These are phyloP conservation scores for Trichoderma sp. DNA, from an alignment of 2,329 filamentous ascomycete genomes.

Conservation along the genomic window DNA sequence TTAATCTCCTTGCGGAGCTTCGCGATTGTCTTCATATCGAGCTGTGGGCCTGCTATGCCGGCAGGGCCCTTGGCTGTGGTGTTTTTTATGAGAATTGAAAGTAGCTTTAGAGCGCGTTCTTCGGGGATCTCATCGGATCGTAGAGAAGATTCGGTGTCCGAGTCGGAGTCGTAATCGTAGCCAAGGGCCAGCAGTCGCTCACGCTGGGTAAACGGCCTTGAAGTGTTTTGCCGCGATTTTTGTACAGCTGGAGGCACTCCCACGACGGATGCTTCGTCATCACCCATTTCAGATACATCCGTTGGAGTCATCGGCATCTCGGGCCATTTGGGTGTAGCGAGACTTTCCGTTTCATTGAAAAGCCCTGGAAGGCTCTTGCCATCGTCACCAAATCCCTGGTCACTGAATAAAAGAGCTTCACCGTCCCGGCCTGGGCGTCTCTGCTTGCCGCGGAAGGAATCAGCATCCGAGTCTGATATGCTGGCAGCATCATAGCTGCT, in stretches of 20 bases:
- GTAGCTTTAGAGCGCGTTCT: conserved; percentile 6
- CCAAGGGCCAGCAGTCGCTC: conserved; percentile 27
- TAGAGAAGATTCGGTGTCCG: conserved; percentile 10
- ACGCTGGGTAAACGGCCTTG: conserved; percentile 22
- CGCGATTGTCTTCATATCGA: conserved; percentile 13
- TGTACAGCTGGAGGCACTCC: background rate
- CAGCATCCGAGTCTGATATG: conserved; percentile 31
- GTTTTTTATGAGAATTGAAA: background rate
- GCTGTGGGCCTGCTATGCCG: background rate
- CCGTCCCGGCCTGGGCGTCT: conserved; percentile 30
- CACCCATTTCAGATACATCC: conserved; percentile 9
- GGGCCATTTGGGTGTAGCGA: conserved; percentile 6
- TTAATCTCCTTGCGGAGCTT: conserved; percentile 20
- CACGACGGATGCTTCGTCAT: conserved; percentile 13
- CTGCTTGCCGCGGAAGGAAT: conserved; percentile 31
- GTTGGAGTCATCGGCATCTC: background rate
- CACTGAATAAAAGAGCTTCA: conserved; percentile 39
- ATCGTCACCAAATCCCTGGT: conserved; percentile 35
- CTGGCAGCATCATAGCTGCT: conserved; percentile 20
- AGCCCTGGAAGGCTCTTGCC: conserved; percentile 36
- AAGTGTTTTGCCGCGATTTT: background rate
- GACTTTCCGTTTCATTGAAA: conserved; percentile 17
- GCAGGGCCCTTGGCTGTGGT: background rate
- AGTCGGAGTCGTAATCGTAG: conserved; percentile 29
- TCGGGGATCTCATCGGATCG: conserved; percentile 16